Evolutionary conservation across 805 yeast genomes (phyloP), one percentile per base, ranked within the genome.

Genomic region (Ogataea trehalophila): DNA sequence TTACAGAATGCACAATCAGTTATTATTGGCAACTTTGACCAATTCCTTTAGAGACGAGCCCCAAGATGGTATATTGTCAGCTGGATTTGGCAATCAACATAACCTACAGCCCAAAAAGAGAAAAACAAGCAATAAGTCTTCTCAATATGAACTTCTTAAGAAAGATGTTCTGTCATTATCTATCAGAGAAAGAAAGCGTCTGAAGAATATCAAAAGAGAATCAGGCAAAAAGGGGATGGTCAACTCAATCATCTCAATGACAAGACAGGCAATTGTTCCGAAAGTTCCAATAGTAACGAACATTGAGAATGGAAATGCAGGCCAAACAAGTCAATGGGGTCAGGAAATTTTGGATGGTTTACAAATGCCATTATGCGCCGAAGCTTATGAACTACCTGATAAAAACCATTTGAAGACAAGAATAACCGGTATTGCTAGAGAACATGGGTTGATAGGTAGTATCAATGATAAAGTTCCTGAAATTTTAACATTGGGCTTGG

Each of bases 311-410:
- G 46, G 41, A 6, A 36, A 35, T 33, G 34, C 56, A 14, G 66
- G 61, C 16, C 79, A 78, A 55, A 76, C 87, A 33, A 76, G 82
- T 31, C 85, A 85, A 56, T 90, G 97, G 92, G 88, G 95, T 20
- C 96, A 91, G 64, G 98, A 94, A 61, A 87, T 94, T 16, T 76
- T 85, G 45, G 90, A 85, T 59, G 95, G 94, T 4, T 77, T 88
- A 46, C 89, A 87, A 55, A 79, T 94, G 1, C 92, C 94, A 5
- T 72, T 91, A 34, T 77, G 92, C 2, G 72, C 87, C 1, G 96
- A 92, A 55, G 73, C 79, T 35, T 87, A 74, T 61, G 91, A 91
- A 52, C 65, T 94, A 5, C 97, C 97, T 0, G 98, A 92, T 54
- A 73, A 75, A 37, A 90, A 83, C 41, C 76, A 75, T 36, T 66